Conservation (phyloP, 768 basidiomycete species). For the Mrakia frigida region DNA sequence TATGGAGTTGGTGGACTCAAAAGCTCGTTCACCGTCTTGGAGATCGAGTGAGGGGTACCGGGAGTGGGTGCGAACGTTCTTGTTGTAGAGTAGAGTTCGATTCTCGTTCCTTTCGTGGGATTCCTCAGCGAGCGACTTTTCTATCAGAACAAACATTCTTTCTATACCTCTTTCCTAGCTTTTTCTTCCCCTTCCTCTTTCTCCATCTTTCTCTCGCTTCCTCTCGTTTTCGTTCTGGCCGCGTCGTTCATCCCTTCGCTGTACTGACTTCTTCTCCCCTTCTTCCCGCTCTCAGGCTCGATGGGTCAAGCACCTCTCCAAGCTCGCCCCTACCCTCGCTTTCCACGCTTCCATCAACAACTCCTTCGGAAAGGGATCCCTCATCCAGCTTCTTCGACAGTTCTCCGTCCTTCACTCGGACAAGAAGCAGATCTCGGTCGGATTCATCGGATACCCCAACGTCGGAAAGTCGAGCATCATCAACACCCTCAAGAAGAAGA, state of each 20-base stretch:
- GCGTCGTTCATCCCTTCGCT: neutral
- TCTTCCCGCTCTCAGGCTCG: slow-evolving; percentile 60
- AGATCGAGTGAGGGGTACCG: slow-evolving; percentile 39
- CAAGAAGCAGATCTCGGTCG: slow-evolving; percentile 98
- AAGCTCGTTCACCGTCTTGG: slow-evolving; percentile 44
- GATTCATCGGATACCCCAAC: slow-evolving; percentile 96
- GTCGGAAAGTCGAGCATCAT: slow-evolving; percentile 97
- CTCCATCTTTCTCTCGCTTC: slow-evolving; percentile 20
- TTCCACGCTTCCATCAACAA: slow-evolving; percentile 99
- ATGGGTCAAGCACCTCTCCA: slow-evolving; percentile 90
- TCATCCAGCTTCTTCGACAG: slow-evolving; percentile 93
- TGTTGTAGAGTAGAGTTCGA: slow-evolving; percentile 34
- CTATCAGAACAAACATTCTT: slow-evolving; percentile 49
- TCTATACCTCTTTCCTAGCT: slow-evolving; percentile 29
- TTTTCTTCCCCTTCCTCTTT: slow-evolving; percentile 26
- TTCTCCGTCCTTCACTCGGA: slow-evolving; percentile 96
- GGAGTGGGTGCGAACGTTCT: slow-evolving; percentile 41
- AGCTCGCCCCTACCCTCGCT: slow-evolving; percentile 90
- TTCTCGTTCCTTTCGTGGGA: slow-evolving; percentile 28
- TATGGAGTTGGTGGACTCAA: slow-evolving; percentile 36
- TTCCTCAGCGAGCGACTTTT: slow-evolving; percentile 43
- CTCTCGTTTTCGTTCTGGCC: neutral
- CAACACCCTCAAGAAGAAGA: slow-evolving; percentile 96
- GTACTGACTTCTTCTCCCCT: neutral
- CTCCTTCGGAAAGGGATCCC: slow-evolving; percentile 96